phyloP scores from a whole-genome alignment of 768 basidiomycete genomes.

The Amanita pallidorosea region DNA sequence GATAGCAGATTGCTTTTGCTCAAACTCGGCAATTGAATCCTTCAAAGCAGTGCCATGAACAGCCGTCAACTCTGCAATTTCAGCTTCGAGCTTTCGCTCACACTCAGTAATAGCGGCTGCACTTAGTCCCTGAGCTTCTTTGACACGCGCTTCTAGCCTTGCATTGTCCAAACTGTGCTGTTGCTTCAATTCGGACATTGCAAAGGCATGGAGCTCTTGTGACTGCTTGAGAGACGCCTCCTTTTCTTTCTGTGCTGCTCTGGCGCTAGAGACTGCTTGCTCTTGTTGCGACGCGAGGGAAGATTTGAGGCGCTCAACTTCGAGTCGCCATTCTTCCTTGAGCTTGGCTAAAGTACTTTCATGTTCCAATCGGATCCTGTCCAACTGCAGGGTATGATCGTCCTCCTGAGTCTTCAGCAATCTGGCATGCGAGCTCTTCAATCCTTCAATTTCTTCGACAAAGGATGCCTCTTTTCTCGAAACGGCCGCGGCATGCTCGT shows the following conservation, averaged over 20 bases:
- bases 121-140: conserved; percentile 44
- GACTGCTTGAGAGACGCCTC: conserved; percentile 16
- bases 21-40: conserved; percentile 14
- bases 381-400: conserved; percentile 47
- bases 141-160: conserved; percentile 36
- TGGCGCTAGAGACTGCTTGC: conserved; percentile 24
- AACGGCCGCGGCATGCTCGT: conserved; percentile 61
- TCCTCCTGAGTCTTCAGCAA: conserved; percentile 45
- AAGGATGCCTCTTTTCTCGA: conserved; percentile 56
- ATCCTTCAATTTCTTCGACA: conserved; percentile 50
- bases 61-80: conserved; percentile 35
- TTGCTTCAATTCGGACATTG: neutral
- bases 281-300: conserved; percentile 35
- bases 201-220: conserved; percentile 1
- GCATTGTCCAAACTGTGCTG: conserved; percentile 1
- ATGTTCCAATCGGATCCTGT: conserved; percentile 53
- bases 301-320: conserved; percentile 36
- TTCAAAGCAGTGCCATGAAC: conserved; percentile 34
- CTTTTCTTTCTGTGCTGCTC: conserved; percentile 15
- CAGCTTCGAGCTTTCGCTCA: conserved; percentile 44
- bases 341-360: conserved; percentile 38
- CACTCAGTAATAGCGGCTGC: conserved; percentile 41
- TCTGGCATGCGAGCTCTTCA: conserved; percentile 54
- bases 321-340: conserved; percentile 41
- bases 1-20: conserved; percentile 19